Base-by-base conservation (phyloP, 352 stramenopile species). In the Phytopythium montanum region DNA sequence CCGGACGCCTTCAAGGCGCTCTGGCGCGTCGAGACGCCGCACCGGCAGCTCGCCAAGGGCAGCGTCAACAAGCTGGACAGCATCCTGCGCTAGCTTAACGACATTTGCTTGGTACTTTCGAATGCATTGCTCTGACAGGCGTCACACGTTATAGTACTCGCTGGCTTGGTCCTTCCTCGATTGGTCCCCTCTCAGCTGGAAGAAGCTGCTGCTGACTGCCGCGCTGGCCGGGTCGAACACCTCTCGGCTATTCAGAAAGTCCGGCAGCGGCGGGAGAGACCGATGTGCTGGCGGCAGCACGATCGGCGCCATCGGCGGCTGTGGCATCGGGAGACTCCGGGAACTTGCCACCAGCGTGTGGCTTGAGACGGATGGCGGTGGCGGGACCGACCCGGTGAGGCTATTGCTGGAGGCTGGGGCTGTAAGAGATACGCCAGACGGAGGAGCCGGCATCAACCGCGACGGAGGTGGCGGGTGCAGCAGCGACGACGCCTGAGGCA, bases 31-130 rank as follows among this genome's bases (percentile, higher is more conserved):
- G 70, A 92, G 36, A 87, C 84, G 7, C 81, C 85, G 6, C 84
- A 92, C 36, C 85, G 85, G 18, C 72, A 85, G 45, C 68, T 94
- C 6, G 61, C 70, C 45, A 90, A 92, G 59, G 80, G 77, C 18
- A 92, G 82, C 62, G 63, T 92, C 26, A 92, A 94, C 59, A 94
- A 94, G 56, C 69, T 94, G 26, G 82, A 94, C 52, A 94, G 82
- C 60, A 65, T 94, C 12, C 54, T 94, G 48, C 80, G 80, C 16
- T 92, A 85, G 62, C 21, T 55, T 5, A 60, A 44, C 4, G 41
- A 21, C 26, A 34, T 13, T 8, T 28, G n/a, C 18, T 5, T 29
- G 4, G 8, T 21, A 19, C 21, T n/a, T 45, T 19, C 23, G 19
- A 45, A 28, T 42, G 28, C 39, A 59, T 9, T 59, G 19, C 12